Conservation (phyloP, 2,329 filamentous ascomycete species). For the Colletotrichum spinosum region DNA sequence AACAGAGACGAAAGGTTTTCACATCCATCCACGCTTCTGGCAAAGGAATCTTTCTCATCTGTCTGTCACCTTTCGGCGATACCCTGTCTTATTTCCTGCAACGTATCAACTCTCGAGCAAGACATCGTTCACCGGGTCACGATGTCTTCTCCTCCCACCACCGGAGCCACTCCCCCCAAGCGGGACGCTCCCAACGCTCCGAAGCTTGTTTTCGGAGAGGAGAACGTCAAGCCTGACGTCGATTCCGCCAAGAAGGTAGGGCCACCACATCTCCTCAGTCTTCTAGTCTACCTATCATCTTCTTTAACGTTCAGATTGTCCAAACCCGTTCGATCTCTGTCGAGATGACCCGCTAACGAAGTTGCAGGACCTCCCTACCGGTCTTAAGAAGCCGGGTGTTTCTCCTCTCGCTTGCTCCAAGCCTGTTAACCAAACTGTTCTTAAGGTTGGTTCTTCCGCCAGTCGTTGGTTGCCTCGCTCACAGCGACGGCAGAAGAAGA, state of each 20-base stretch:
- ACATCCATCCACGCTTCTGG: conserved; percentile 14
- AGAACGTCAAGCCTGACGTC: conserved; percentile 34
- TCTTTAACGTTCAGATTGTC: too few relatives aligned
- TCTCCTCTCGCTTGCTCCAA: conserved; percentile 64
- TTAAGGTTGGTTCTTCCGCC: conserved; percentile 57
- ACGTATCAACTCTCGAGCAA: conserved; percentile 22
- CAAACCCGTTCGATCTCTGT: neutral
- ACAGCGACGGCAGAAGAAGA: conserved; percentile 59
- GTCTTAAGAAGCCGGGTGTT: conserved; percentile 54
- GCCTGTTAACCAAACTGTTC: conserved; percentile 64
- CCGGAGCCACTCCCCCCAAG: conserved; percentile 20
- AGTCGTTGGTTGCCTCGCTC: conserved; percentile 30
- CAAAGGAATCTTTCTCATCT: conserved; percentile 33
- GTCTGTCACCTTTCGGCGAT: conserved; percentile 32
- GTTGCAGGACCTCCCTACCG: neutral
- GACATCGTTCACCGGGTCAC: conserved; percentile 8
- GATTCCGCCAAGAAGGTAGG: conserved; percentile 21
- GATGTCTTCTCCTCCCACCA: conserved; percentile 34
- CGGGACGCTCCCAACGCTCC: conserved; percentile 32
- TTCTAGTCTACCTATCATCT: too few relatives aligned
- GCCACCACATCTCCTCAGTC: neutral
- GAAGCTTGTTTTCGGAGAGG: conserved; percentile 39
- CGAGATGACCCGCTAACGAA: neutral
- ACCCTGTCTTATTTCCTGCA: conserved; percentile 31
- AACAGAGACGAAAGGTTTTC: conserved; percentile 17